phyloP scores from a whole-genome alignment of 192 early-diverging fungal species.

The Backusella morwellensis region DNA sequence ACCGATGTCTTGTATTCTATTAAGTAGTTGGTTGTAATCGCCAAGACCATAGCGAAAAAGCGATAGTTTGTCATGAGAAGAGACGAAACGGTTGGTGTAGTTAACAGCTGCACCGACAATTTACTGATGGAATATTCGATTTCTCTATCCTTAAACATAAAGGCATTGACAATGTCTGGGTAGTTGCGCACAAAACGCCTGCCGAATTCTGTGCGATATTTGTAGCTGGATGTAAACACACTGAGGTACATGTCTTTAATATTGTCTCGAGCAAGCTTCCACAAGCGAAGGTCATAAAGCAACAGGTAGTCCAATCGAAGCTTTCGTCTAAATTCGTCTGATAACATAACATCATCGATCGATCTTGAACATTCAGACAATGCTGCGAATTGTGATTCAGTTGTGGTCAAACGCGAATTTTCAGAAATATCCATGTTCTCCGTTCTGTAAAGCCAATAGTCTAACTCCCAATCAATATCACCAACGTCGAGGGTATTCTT shows the following conservation, averaged over 20 bases:
- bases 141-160: slow-evolving; percentile 84
- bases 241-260: slow-evolving; percentile 88
- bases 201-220: slow-evolving; percentile 71
- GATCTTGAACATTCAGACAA: not conserved
- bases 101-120: slow-evolving; percentile 92
- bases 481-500: slow-evolving; percentile 12
- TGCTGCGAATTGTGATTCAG: not conserved
- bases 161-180: slow-evolving; percentile 71
- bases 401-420: not conserved
- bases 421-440: slow-evolving; percentile 20
- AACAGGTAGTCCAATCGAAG: slow-evolving; percentile 84
- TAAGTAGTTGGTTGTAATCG: slow-evolving; percentile 79
- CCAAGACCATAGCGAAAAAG: slow-evolving; percentile 74
- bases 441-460: slow-evolving; percentile 13
- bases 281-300: slow-evolving; percentile 79
- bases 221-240: slow-evolving; percentile 73
- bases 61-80: slow-evolving; percentile 75
- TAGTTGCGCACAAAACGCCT: slow-evolving; percentile 83
- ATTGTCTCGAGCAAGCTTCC: slow-evolving; percentile 79
- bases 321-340: slow-evolving; percentile 51
- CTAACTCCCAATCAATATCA: slow-evolving; percentile 25
- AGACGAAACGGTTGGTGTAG: slow-evolving; percentile 84
- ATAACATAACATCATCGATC: not conserved
- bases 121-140: slow-evolving; percentile 84
- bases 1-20: slow-evolving; percentile 58